These are phyloP conservation scores for Stentor coeruleus DNA, from an alignment of 73 alveolate genomes.

Conservation along the genomic window DNA sequence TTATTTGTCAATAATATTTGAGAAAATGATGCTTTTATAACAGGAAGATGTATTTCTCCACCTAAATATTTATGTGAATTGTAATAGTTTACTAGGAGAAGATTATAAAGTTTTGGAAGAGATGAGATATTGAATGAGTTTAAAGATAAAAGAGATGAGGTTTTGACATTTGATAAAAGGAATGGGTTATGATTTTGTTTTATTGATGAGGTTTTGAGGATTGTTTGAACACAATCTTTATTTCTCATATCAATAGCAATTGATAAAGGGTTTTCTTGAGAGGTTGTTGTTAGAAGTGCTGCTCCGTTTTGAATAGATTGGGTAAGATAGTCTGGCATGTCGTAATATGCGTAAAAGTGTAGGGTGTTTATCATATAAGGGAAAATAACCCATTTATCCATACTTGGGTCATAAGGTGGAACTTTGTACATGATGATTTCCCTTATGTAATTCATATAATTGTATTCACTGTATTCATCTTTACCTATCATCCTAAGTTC, in stretches of 20 bases:
- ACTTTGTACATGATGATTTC: background rate
- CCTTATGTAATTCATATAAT: background rate
- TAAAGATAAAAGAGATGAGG: background rate
- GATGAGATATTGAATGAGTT: background rate
- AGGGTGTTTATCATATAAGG: background rate
- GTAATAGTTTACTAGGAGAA: background rate
- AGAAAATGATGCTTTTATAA: background rate
- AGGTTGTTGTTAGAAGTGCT: background rate
- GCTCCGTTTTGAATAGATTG: background rate
- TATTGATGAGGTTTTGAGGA: background rate
- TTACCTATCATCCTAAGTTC: background rate
- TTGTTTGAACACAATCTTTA: background rate
- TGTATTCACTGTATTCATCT: background rate
- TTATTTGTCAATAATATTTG: background rate
- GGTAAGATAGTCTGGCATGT: background rate
- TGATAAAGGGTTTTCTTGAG: background rate
- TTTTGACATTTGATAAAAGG: background rate
- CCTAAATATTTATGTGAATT: background rate
- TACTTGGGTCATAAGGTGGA: background rate
- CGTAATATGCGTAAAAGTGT: background rate
- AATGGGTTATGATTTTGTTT: background rate
- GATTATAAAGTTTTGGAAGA: background rate
- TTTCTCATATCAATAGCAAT: background rate
- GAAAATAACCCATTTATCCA: background rate
- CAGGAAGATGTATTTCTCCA: background rate